Percentiles rank a stretch among this genome's conserved stretches.
These are phyloP conservation scores for Talaromyces marneffei DNA, from an alignment of 2,329 filamentous ascomycete genomes.

Conservation along the genomic window DNA sequence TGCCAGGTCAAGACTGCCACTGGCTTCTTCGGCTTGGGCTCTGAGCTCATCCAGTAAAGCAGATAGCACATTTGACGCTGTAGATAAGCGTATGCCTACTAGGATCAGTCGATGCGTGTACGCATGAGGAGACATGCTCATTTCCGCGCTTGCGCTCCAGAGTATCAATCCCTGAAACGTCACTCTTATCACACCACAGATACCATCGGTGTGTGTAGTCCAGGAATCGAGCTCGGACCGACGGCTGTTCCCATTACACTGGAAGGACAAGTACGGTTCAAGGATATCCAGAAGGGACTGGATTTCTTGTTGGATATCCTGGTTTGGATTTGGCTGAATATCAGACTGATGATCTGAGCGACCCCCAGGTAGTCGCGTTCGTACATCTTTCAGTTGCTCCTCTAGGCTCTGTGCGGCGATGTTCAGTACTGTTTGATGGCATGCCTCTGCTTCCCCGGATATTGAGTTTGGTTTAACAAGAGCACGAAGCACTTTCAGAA, in stretches of 20 bases:
- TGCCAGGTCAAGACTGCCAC: slow-evolving; percentile 36
- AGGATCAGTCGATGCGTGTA: slow-evolving; percentile 54
- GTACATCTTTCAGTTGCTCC: slow-evolving; percentile 48
- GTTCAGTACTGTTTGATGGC: slow-evolving; percentile 55
- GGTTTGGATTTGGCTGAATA: background rate
- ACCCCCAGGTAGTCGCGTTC: slow-evolving; percentile 41
- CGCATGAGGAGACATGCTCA: slow-evolving; percentile 48
- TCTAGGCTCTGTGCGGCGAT: slow-evolving; percentile 50
- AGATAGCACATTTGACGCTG: slow-evolving; percentile 33
- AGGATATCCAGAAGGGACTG: slow-evolving; percentile 49
- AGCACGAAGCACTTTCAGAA: slow-evolving; percentile 52
- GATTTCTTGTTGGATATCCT: slow-evolving; percentile 35
- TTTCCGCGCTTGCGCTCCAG: slow-evolving; percentile 48
- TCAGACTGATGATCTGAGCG: slow-evolving; percentile 28
- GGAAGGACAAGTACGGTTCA: slow-evolving; percentile 47
- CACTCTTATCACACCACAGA: slow-evolving; percentile 45
- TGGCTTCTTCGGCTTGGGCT: slow-evolving; percentile 30
- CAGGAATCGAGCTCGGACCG: slow-evolving; percentile 49
- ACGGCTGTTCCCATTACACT: slow-evolving; percentile 42
- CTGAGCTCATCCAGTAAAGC: slow-evolving; percentile 40
- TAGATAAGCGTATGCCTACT: slow-evolving; percentile 36
- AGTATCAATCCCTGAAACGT: slow-evolving; percentile 48
- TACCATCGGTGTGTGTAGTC: slow-evolving; percentile 43
- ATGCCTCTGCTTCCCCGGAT: slow-evolving; percentile 54
- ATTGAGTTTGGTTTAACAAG: slow-evolving; percentile 53